Base-by-base conservation (phyloP, 2,329 filamentous ascomycete species). In the Penicillium hesseltinei region DNA sequence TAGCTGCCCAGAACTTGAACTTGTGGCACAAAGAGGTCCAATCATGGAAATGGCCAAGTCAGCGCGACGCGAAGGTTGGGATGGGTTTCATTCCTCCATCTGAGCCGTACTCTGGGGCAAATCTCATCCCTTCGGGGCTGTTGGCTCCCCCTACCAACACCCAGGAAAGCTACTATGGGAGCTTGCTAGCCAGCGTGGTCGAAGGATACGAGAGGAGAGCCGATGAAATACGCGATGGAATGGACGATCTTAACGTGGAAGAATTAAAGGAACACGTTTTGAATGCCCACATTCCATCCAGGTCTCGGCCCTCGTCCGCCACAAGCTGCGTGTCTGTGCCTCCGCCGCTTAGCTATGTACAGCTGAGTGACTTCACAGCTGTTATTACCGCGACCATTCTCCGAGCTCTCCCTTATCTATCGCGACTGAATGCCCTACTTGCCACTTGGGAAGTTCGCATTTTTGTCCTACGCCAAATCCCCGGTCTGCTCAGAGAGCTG, bases 231-330 rank as follows among this genome's bases (percentile, higher is more conserved):
- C 81, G 72, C 48, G 76, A 79, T 62, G 75, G 71, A 43, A 73
- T 78, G 64, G 76, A 78, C 5, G 71, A 67, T 57, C 63, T 79
- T 38, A 73, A 74, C 38, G 75, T 80, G 59, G 77, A 97, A 68
- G 91, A 95, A 62, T 87, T 99, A 71, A 97, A 99, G 77, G 85
- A 84, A 44, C 90, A 93, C 69, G 89, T 97, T 64, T 78, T 97
- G 61, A 87, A 88, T 73, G 90, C 90, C 67, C 90, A 96, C 77
- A 87, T 89, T 70, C 77, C 87, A 62, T 83, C 82, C 8, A 79
- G 79, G 63, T 86, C 84, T 56, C 79, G 83, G 72, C 78, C 84
- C 72, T 66, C 74, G 71, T 69, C 78, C 69, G 65, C 77, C 65
- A 66, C 77, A 69, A 71, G 75, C 61, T 69, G 77, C 42, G 71